phyloP scores from a whole-genome alignment of 1,284 basidiomycete genomes.

The Rhodotorula glutinis region DNA sequence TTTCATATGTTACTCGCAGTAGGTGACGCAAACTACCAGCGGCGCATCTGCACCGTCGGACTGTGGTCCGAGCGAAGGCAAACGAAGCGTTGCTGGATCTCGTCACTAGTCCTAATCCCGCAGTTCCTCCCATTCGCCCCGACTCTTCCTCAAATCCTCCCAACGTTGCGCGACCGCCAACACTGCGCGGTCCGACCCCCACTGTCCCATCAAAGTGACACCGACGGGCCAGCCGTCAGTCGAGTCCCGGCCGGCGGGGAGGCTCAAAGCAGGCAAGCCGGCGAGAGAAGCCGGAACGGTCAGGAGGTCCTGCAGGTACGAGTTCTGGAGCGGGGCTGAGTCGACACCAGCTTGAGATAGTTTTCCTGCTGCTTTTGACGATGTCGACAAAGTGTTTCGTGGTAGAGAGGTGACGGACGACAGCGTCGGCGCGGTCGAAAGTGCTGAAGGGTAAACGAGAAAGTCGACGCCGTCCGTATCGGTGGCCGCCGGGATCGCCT shows the following conservation, averaged over 20 bases:
- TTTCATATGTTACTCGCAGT: too few relatives aligned
- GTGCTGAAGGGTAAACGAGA: slow-evolving; percentile 77
- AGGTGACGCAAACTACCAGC: too few relatives aligned
- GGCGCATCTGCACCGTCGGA: too few relatives aligned
- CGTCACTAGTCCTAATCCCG: too few relatives aligned
- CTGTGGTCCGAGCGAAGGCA: too few relatives aligned
- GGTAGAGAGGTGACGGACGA: slow-evolving; percentile 1
- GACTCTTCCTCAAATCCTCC: neutral
- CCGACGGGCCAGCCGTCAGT: slow-evolving; percentile 79
- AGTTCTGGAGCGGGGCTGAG: neutral
- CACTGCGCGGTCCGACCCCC: slow-evolving; percentile 75
- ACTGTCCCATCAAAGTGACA: slow-evolving; percentile 78
- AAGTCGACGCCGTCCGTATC: slow-evolving; percentile 63
- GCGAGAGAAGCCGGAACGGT: slow-evolving; percentile 89
- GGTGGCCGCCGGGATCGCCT: neutral
- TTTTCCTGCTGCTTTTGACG: neutral
- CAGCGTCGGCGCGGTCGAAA: slow-evolving; percentile 68
- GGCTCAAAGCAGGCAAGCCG: slow-evolving; percentile 75
- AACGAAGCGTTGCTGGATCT: too few relatives aligned
- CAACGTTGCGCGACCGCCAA: slow-evolving; percentile 46
- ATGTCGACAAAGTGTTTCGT: neutral
- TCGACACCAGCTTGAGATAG: too few relatives aligned
- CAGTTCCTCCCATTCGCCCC: neutral
- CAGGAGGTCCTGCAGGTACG: slow-evolving; percentile 85
- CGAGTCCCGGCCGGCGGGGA: slow-evolving; percentile 59